Conservation (phyloP, 345 rosid species). For the Chamaenerion angustifolium region DNA sequence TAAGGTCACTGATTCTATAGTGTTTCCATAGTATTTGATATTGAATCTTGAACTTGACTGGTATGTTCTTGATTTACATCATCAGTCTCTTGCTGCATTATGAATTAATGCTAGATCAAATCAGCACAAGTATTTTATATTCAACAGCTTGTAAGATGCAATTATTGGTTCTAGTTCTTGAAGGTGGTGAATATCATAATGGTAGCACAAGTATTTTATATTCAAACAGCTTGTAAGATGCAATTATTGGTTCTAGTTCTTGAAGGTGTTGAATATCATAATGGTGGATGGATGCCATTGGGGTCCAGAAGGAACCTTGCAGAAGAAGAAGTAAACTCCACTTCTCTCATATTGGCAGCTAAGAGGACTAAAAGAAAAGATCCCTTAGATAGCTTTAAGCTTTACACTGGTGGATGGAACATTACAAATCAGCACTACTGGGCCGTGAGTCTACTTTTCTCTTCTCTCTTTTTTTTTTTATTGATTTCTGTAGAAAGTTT, state of each 20-base stretch:
- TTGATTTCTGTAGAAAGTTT: neutral
- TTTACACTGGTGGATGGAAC: conserved; percentile 79
- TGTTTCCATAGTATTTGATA: too few species aligned
- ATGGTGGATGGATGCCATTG: conserved; percentile 21
- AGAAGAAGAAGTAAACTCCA: conserved; percentile 29
- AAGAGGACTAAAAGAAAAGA: conserved; percentile 52
- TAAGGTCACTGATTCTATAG: too few species aligned
- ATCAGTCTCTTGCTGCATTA: too few species aligned
- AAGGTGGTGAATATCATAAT: conserved; percentile 8
- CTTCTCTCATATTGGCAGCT: conserved; percentile 56
- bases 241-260: too few species aligned
- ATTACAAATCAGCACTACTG: conserved; percentile 67
- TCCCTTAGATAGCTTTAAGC: conserved; percentile 38
- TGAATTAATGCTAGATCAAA: too few species aligned
- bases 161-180: too few species aligned
- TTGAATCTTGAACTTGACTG: too few species aligned
- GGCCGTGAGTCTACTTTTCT: conserved; percentile 53
- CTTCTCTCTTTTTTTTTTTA: neutral
- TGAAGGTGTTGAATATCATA: conserved; percentile 8
- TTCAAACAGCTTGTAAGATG: too few species aligned
- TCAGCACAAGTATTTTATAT: too few species aligned
- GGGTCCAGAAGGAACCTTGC: conserved; percentile 45
- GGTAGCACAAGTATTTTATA: neutral
- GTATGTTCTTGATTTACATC: too few species aligned
- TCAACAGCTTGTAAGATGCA: too few species aligned